phyloP scores from a whole-genome alignment of 495 filamentous ascomycete genomes.

The Oleoguttula mirabilis region DNA sequence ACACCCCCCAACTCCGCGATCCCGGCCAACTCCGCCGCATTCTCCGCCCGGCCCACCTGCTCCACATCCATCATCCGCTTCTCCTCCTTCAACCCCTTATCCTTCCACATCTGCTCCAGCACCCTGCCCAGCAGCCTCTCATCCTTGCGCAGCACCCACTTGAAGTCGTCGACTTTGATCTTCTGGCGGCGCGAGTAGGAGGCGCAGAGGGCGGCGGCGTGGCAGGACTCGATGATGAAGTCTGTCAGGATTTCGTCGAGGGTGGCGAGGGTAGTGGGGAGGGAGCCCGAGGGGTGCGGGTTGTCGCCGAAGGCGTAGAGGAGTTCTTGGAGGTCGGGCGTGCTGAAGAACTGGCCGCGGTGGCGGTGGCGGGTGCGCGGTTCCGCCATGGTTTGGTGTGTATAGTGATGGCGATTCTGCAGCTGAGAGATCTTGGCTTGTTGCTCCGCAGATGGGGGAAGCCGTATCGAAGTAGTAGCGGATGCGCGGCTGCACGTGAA shows the following conservation, averaged over 20 bases:
- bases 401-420: too few species aligned
- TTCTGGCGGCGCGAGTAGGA: conserved; percentile 77
- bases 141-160: conserved; percentile 78
- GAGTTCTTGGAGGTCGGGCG: conserved; percentile 33
- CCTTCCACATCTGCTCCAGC: conserved; percentile 69
- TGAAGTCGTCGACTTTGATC: conserved; percentile 96
- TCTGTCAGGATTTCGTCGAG: conserved; percentile 93
- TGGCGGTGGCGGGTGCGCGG: conserved; percentile 47
- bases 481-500: too few species aligned
- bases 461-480: too few species aligned
- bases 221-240: conserved; percentile 65
- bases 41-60: conserved; percentile 28
- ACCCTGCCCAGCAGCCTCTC: conserved; percentile 71
- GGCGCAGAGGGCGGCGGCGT: conserved; percentile 72
- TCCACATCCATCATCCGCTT: conserved; percentile 61
- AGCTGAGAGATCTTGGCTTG: too few species aligned
- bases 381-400: too few species aligned
- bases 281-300: conserved; percentile 40
- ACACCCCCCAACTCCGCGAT: conserved; percentile 12
- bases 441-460: too few species aligned
- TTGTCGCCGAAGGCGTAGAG: conserved; percentile 82
- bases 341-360: conserved; percentile 56
- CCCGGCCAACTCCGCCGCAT: conserved; percentile 30
- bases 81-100: conserved; percentile 64
- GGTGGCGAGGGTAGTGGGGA: conserved; percentile 70